phyloP scores from a whole-genome alignment of 495 filamentous ascomycete genomes.

The Apiosordaria backusii region DNA sequence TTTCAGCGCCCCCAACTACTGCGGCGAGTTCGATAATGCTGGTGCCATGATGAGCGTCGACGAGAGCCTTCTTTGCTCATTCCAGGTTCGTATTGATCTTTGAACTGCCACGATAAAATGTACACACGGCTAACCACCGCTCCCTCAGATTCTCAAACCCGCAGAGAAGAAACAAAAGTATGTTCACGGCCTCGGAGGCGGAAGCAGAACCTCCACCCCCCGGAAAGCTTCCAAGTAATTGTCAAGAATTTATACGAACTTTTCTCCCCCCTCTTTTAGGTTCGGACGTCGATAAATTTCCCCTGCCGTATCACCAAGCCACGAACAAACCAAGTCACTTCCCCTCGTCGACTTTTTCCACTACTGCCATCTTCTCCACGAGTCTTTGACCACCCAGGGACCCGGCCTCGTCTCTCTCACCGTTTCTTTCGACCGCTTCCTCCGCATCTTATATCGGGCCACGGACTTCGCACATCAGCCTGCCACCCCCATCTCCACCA shows the following conservation, averaged over 20 bases:
- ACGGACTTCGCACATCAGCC: background rate
- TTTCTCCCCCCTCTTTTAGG: slow-evolving; percentile 65
- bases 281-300: slow-evolving; percentile 82
- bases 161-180: slow-evolving; percentile 99
- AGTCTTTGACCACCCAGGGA: background rate
- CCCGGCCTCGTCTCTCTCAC: slow-evolving; percentile 24
- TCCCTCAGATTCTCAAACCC: slow-evolving; percentile 86
- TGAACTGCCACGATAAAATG: background rate
- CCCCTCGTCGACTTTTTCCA: slow-evolving; percentile 15
- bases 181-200: slow-evolving; percentile 85
- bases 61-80: slow-evolving; percentile 95
- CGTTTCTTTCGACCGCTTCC: slow-evolving; percentile 23
- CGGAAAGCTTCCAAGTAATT: slow-evolving; percentile 84
- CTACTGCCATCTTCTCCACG: slow-evolving; percentile 3
- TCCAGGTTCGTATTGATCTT: slow-evolving; percentile 69
- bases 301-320: slow-evolving; percentile 25
- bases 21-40: slow-evolving; percentile 98
- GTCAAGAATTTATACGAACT: slow-evolving; percentile 68
- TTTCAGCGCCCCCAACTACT: slow-evolving; percentile 98
- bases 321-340: slow-evolving; percentile 17
- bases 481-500: slow-evolving; percentile 5
- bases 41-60: slow-evolving; percentile 99
- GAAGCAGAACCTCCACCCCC: slow-evolving; percentile 78
- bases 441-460: slow-evolving; percentile 17
- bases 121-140: slow-evolving; percentile 20